Percentiles rank a stretch among this genome's conserved stretches.
Evolutionary conservation across 352 stramenopile genomes (phyloP).

Genomic region (Phytophthora chlamydospora): DNA sequence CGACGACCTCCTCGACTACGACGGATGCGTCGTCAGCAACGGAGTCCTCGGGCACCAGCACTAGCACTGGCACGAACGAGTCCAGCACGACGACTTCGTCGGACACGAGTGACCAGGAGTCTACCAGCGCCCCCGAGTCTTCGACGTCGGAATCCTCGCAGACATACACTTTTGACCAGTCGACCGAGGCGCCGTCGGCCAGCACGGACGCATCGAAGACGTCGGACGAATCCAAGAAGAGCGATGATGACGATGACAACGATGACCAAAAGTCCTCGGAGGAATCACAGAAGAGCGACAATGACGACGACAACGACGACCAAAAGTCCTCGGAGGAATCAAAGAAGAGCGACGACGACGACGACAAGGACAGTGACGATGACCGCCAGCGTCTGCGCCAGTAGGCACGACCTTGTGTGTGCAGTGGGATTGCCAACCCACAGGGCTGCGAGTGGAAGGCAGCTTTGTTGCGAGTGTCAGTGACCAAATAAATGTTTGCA

Average conservation of each 20-base stretch:
- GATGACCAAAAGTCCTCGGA: background rate
- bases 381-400: background rate
- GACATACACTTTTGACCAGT: background rate
- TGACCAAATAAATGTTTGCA: constrained; percentile 5
- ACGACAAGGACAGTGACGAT: too few species aligned
- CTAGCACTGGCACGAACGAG: background rate
- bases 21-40: too few species aligned
- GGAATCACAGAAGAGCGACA: too few species aligned
- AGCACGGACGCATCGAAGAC: constrained; percentile 4
- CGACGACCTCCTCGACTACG: background rate
- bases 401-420: too few species aligned
- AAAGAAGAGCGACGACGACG: too few species aligned
- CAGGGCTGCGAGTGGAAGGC: background rate
- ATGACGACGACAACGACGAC: too few species aligned
- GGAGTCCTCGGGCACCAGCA: background rate
- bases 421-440: too few species aligned
- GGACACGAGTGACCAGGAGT: background rate
- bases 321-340: too few species aligned
- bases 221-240: too few species aligned
- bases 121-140: background rate
- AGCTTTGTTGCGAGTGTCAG: background rate
- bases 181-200: constrained; percentile 2
- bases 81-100: background rate
- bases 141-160: background rate
- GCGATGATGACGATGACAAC: background rate